These are phyloP conservation scores for Penicillium glabrum DNA, from an alignment of 2,329 filamentous ascomycete genomes.

Conservation along the genomic window DNA sequence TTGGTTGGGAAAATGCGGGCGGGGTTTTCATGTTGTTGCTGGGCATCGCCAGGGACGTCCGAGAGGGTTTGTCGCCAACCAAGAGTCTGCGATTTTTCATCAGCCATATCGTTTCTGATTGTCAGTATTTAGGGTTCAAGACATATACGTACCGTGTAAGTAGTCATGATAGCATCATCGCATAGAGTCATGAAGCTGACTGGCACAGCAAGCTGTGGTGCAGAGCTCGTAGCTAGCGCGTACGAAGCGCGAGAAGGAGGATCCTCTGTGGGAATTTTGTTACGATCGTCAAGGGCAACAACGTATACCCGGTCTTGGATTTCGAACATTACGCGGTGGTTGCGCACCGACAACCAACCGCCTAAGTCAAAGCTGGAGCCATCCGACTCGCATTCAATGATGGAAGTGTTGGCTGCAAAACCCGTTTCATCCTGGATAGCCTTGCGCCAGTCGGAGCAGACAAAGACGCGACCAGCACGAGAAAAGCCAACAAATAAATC, in stretches of 20 bases:
- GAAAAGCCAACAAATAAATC: conserved; percentile 47
- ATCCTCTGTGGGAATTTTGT: conserved; percentile 23
- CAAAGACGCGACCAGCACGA: conserved; percentile 42
- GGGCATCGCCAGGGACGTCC: conserved; percentile 15
- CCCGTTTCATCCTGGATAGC: conserved; percentile 30
- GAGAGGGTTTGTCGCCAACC: conserved; percentile 27
- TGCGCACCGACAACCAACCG: conserved; percentile 47
- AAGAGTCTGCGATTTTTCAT: conserved; percentile 26
- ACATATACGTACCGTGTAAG: conserved; percentile 37
- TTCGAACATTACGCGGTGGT: conserved; percentile 47
- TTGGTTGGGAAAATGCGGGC: conserved; percentile 41
- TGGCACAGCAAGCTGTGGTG: conserved; percentile 41
- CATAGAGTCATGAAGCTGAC: conserved; percentile 50
- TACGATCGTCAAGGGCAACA: conserved; percentile 39
- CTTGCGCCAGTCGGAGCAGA: conserved; percentile 47
- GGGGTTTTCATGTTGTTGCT: conserved; percentile 21
- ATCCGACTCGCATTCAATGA: conserved; percentile 46
- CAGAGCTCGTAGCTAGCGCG: conserved; percentile 37
- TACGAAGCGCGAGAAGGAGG: conserved; percentile 28
- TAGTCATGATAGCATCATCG: conserved; percentile 50
- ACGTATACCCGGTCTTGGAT: conserved; percentile 46
- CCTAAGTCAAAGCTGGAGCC: conserved; percentile 46
- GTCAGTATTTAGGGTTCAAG: background rate
- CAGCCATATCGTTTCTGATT: conserved; percentile 7
- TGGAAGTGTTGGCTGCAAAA: conserved; percentile 27